phyloP scores from a whole-genome alignment of 75 land plant species.

The Picea sitchensis region DNA sequence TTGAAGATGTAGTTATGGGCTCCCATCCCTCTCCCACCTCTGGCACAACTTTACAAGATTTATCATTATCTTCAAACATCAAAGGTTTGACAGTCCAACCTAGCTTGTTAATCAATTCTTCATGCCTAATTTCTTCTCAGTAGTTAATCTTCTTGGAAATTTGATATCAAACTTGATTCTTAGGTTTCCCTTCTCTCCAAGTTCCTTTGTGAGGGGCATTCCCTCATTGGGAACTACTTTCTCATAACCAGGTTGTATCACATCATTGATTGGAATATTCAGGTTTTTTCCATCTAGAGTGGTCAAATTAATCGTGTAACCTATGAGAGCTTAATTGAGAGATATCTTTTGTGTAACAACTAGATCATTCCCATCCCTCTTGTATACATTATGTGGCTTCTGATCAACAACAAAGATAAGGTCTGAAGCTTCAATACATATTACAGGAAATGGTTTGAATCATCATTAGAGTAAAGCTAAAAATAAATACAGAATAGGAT shows the following conservation, averaged over 20 bases:
- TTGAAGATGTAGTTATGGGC: background rate
- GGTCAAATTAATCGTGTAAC: slow-evolving; percentile 52
- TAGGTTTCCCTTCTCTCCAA: slow-evolving; percentile 53
- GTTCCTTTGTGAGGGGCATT: slow-evolving; percentile 76
- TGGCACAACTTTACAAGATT: background rate
- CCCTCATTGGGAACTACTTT: slow-evolving; percentile 81
- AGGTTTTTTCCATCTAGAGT: slow-evolving; percentile 68
- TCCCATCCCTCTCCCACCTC: background rate
- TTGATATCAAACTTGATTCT: slow-evolving; percentile 67
- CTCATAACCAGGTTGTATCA: slow-evolving; percentile 66
- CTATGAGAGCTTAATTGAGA: slow-evolving; percentile 66
- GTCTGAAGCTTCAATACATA: slow-evolving; percentile 21
- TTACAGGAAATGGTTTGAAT: too few relatives aligned
- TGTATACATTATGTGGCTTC: slow-evolving; percentile 67
- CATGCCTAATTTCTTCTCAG: slow-evolving; percentile 61
- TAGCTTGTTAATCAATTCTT: slow-evolving; percentile 31
- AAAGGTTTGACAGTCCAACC: background rate
- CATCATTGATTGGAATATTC: slow-evolving; percentile 55
- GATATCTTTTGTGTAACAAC: slow-evolving; percentile 59
- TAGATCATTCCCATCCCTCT: slow-evolving; percentile 81
- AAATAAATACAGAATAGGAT: too few relatives aligned
- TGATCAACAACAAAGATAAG: slow-evolving; percentile 84
- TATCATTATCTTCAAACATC: background rate
- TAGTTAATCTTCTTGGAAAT: slow-evolving; percentile 54
- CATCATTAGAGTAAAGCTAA: too few relatives aligned